Conservation (phyloP, 345 rosid genomes). For the Salix suchowensis region DNA sequence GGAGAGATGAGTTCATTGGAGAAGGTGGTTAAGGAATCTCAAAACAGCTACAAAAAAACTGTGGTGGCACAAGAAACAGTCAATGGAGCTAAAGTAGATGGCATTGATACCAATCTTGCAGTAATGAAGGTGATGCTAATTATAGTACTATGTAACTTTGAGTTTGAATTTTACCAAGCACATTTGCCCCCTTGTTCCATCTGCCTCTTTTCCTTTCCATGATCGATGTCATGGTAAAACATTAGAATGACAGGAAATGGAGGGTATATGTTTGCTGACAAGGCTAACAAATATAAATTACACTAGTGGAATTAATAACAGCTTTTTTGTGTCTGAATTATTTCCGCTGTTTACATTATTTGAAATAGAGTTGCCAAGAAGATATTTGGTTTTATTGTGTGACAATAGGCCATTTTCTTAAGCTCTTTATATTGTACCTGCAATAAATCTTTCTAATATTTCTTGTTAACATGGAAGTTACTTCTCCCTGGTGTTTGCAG, state of each 20-base stretch:
- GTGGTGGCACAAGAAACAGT: conserved; percentile 78
- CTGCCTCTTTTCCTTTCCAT: background rate
- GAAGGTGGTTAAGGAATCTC: conserved; percentile 71
- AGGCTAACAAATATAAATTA: background rate
- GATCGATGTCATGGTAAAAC: background rate
- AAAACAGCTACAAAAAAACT: conserved; percentile 70
- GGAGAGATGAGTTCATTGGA: conserved; percentile 83
- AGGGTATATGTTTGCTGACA: background rate
- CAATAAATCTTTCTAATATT: background rate
- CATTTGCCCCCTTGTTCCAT: background rate
- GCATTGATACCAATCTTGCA: conserved; percentile 92
- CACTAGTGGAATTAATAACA: background rate
- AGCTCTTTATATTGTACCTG: background rate
- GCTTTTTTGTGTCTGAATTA: background rate
- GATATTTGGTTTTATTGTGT: background rate
- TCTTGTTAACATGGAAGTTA: background rate
- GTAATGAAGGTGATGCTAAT: conserved; percentile 79
- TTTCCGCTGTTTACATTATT: background rate
- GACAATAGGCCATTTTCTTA: background rate
- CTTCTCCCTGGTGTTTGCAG: conserved; percentile 34
- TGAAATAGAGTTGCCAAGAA: background rate
- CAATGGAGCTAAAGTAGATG: conserved; percentile 86
- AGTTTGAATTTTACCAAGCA: background rate
- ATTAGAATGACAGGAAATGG: background rate
- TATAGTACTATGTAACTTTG: conserved; percentile 1